A percentile compares a stretch with the other conserved stretches of the same genome.
phyloP scores from a whole-genome alignment of 2,329 filamentous ascomycete genomes.

The Penicillium palitans region DNA sequence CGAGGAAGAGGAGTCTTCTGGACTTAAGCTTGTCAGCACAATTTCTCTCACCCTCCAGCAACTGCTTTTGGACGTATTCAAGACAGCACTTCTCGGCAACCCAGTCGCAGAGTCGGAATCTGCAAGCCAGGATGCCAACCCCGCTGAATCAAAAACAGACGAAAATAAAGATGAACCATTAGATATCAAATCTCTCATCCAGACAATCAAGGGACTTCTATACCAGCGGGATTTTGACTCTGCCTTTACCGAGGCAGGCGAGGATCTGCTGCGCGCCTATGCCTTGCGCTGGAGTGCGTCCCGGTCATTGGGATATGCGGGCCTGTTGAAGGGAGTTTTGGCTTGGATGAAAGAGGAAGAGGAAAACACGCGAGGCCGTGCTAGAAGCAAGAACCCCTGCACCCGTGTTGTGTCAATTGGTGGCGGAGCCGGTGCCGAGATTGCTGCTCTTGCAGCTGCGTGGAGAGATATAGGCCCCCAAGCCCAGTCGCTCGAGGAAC shows the following conservation, averaged over 20 bases:
- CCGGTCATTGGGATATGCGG: constrained; percentile 77
- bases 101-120: constrained; percentile 16
- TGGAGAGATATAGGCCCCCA: constrained; percentile 41
- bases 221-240: constrained; percentile 79
- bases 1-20: constrained; percentile 4
- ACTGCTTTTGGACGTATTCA: constrained; percentile 71
- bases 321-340: constrained; percentile 51
- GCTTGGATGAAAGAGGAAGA: constrained; percentile 17
- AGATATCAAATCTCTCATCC: constrained; percentile 59
- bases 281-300: constrained; percentile 88
- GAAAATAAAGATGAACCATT: constrained; percentile 14
- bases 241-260: constrained; percentile 67
- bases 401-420: constrained; percentile 58
- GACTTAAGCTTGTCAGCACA: constrained; percentile 29
- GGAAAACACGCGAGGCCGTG: background rate
- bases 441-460: constrained; percentile 62
- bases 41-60: constrained; percentile 63
- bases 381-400: background rate
- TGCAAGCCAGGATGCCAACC: background rate
- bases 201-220: constrained; percentile 81
- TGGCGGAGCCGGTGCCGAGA: constrained; percentile 66
- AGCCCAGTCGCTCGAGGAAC: constrained; percentile 11
- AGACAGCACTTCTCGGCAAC: constrained; percentile 57
- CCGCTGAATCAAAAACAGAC: constrained; percentile 5
- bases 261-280: constrained; percentile 76